Evolutionary conservation across 306 rosid genomes (phyloP), one percentile per base, ranked within the genome.

Genomic region (Acmispon strigosus): DNA sequence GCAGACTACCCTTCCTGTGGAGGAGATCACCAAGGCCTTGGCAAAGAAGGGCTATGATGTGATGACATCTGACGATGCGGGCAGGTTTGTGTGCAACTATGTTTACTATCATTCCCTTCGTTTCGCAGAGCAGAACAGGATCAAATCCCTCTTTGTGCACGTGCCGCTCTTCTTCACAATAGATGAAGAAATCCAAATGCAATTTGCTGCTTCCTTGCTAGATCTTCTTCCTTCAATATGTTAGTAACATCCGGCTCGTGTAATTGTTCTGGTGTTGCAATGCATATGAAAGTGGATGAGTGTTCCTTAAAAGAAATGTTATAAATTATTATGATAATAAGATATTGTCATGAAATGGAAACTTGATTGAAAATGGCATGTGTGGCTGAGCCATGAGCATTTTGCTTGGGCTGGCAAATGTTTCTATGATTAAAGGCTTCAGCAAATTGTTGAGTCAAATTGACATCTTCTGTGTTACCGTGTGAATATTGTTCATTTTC

Each of bases 31-130:
- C 14, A 89, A 87, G 83, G 82, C 87, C 36, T 81, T 91, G 84
- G 84, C 86, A 66, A 83, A 81, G 60, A 89, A 82, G 77, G 97
- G 96, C 73, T 91, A 67, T 29, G 84, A 89, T 74, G 99, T 95
- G 73, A 84, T 86, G 86, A 74, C 87, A 50, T 95, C 99, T 0
- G 96, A 95, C 22, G 99, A 95, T 78, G 96, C 97, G 0, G 97
- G 99, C 41, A 91, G 99, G 56, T 95, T 95, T 24, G 99, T 91
- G 27, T 95, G 99, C 96, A 95, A 95, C 62, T 95, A 91, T 10
- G 92, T 95, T 24, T 95, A 95, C 84, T 95, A 95, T 58, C 97
- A 95, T 74, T 95, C 99, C 24, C 99, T 95, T 54, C 85, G 90
- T 27, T 87, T 86, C 3, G 86, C 99, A 0, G 92, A 95, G 83